Conservation (phyloP, 768 basidiomycete species). For the Brasilioporus rufonigricans region DNA sequence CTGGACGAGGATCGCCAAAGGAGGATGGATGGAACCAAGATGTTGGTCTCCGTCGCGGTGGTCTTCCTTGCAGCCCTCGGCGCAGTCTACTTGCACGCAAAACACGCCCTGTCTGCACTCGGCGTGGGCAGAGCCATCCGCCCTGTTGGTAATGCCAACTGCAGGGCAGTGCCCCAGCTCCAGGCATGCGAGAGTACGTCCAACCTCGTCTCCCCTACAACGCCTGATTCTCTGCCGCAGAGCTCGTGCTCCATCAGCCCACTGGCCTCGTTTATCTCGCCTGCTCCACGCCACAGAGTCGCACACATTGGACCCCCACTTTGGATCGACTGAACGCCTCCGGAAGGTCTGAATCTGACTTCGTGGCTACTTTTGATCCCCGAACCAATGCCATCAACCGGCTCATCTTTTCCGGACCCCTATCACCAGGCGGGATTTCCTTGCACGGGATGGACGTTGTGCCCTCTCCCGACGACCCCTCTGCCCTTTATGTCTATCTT, state of each 20-base stretch:
- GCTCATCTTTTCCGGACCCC: slow-evolving; percentile 42
- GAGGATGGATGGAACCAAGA: neutral
- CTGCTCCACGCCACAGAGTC: slow-evolving; percentile 51
- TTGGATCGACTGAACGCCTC: slow-evolving; percentile 32
- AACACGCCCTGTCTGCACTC: slow-evolving; percentile 39
- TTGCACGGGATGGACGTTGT: slow-evolving; percentile 72
- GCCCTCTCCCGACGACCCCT: slow-evolving; percentile 44
- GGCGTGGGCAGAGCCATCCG: slow-evolving; percentile 48
- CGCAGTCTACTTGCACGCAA: slow-evolving; percentile 48
- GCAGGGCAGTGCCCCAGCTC: slow-evolving; percentile 49
- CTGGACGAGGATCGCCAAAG: neutral
- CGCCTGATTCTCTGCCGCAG: slow-evolving; percentile 29
- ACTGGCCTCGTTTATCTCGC: slow-evolving; percentile 60
- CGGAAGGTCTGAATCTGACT: slow-evolving; percentile 45
- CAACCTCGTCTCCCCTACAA: neutral
- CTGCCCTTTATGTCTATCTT: slow-evolving; percentile 60
- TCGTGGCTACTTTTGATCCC: slow-evolving; percentile 60
- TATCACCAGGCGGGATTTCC: slow-evolving; percentile 42
- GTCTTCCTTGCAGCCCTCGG: slow-evolving; percentile 40
- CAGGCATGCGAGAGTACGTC: slow-evolving; percentile 66
- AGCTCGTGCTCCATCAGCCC: slow-evolving; percentile 56
- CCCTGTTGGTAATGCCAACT: slow-evolving; percentile 46
- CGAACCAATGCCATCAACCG: slow-evolving; percentile 42
- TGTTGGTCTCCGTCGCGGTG: slow-evolving; percentile 10
- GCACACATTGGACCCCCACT: slow-evolving; percentile 53